phyloP scores from a whole-genome alignment of 2,329 filamentous ascomycete species.

The Mariannaea elegans region DNA sequence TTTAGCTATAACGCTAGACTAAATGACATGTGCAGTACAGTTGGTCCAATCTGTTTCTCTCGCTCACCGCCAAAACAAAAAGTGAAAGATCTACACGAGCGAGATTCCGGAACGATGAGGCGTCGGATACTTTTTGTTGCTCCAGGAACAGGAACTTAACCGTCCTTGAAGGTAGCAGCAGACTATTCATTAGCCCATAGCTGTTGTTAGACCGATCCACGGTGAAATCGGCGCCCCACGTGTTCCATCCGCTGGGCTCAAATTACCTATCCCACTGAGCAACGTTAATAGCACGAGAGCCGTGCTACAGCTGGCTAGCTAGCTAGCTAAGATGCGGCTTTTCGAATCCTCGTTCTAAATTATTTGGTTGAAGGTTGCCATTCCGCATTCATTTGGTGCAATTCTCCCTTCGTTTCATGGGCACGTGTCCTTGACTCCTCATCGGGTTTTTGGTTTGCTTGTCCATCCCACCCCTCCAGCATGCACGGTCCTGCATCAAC shows the following conservation, averaged over 20 bases:
- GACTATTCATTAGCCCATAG: not conserved
- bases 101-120: not conserved
- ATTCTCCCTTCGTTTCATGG: not conserved
- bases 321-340: not conserved
- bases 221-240: slow-evolving; percentile 18
- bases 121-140: not conserved
- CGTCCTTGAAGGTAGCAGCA: too few species aligned
- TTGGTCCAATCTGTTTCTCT: not conserved
- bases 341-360: not conserved
- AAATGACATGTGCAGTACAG: slow-evolving; percentile 1
- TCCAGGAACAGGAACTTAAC: not conserved
- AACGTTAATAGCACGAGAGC: not conserved
- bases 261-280: not conserved
- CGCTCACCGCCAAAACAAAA: slow-evolving; percentile 14
- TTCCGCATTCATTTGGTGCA: not conserved
- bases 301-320: too few species aligned
- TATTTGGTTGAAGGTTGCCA: not conserved
- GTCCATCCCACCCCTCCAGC: not conserved
- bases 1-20: slow-evolving; percentile 3
- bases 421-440: not conserved
- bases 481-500: slow-evolving; percentile 8
- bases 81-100: not conserved
- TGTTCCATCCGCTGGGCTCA: slow-evolving; percentile 27
- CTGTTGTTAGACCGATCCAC: slow-evolving; percentile 8
- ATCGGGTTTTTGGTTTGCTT: not conserved